Percentiles rank a stretch among this genome's conserved stretches.
These are phyloP conservation scores for Endothia cerciana DNA, from an alignment of 2,329 filamentous ascomycete species.

Conservation along the genomic window DNA sequence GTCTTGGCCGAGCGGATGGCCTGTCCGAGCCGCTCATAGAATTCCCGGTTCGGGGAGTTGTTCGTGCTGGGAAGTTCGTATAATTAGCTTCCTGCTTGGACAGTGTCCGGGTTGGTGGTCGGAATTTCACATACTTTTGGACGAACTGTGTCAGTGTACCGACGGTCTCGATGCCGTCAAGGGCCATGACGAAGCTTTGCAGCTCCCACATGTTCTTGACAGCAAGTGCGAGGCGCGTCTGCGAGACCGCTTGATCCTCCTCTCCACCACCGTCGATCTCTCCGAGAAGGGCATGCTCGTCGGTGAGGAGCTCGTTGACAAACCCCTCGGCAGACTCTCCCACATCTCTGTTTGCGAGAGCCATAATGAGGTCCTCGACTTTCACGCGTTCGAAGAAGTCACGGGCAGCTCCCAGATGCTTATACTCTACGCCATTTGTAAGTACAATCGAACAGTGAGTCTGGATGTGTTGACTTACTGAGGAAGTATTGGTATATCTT, in stretches of 20 bases:
- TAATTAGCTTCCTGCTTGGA: conserved; percentile 35
- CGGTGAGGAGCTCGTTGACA: conserved; percentile 43
- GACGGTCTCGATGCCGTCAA: conserved; percentile 72
- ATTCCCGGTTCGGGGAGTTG: conserved; percentile 47
- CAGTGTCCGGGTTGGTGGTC: too few species aligned
- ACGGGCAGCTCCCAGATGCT: conserved; percentile 59
- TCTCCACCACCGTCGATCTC: conserved; percentile 36
- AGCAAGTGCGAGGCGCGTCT: conserved; percentile 49
- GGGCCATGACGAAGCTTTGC: conserved; percentile 66
- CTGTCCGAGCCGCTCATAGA: conserved; percentile 58
- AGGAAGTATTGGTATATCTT: conserved; percentile 83
- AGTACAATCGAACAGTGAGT: conserved; percentile 31
- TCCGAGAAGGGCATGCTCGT: conserved; percentile 27
- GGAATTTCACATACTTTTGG: conserved; percentile 50
- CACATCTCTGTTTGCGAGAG: conserved; percentile 43
- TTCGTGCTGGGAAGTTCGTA: conserved; percentile 37
- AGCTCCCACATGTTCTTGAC: conserved; percentile 64
- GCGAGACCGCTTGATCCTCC: conserved; percentile 42
- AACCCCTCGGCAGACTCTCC: conserved; percentile 47
- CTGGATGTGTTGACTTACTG: conserved; percentile 61
- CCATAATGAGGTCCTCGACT: conserved; percentile 52
- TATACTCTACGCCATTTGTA: conserved; percentile 44
- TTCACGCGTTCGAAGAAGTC: conserved; percentile 55
- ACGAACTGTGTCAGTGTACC: conserved; percentile 58
- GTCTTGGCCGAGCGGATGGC: conserved; percentile 59